Evolutionary conservation across 148 eudicot species (phyloP).

Genomic region (Polygonum maritimum): DNA sequence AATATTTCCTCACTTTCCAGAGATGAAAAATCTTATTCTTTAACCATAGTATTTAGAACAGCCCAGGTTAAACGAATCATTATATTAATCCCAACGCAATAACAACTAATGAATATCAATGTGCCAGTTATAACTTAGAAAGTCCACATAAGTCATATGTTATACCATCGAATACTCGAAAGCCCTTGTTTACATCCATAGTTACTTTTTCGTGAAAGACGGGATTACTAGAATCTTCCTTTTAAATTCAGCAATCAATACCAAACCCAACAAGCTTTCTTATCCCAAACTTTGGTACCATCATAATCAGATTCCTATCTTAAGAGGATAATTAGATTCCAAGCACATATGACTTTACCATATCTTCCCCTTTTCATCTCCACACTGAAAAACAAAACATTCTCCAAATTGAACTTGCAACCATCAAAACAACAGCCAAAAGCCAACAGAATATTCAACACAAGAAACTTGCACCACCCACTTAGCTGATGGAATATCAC

Average conservation of each 20-base stretch:
- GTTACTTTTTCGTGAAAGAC: not conserved
- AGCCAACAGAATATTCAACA: constrained; percentile 1
- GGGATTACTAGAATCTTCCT: not conserved
- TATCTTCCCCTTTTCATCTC: not conserved
- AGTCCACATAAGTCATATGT: not conserved
- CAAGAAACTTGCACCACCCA: not conserved
- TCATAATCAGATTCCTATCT: not conserved
- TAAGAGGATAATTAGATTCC: not conserved
- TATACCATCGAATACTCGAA: not conserved
- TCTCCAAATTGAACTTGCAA: not conserved
- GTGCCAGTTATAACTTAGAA: not conserved
- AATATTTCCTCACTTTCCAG: not conserved
- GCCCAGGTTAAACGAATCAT: not conserved
- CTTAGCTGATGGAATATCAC: not conserved
- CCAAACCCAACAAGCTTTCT: constrained; percentile 3
- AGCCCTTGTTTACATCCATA: not conserved
- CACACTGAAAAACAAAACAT: not conserved
- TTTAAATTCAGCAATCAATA: not conserved
- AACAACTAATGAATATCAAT: not conserved
- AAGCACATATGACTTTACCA: not conserved
- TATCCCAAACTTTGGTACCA: not conserved
- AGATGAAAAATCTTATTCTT: not conserved
- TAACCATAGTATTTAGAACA: not conserved
- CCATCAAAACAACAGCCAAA: not conserved
- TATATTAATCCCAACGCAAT: not conserved